A percentile compares a stretch with the other conserved stretches of the same genome.
Evolutionary conservation across 495 filamentous ascomycete species (phyloP).

Genomic region (Xylaria curta): DNA sequence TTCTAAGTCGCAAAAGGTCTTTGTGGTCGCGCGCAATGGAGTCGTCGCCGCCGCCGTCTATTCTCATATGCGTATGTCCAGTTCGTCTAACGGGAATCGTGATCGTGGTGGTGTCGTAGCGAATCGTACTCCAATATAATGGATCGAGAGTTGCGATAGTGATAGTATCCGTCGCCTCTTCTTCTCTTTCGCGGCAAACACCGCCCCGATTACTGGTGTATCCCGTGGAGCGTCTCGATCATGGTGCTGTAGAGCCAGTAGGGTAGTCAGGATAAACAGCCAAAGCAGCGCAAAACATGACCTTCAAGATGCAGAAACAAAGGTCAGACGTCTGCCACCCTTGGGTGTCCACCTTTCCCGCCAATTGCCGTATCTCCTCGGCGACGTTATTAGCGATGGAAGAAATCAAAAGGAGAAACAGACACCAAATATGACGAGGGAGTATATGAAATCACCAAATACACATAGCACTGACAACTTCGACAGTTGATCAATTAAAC

Average conservation of each 20-base stretch:
- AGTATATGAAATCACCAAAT: neutral
- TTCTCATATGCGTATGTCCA: neutral
- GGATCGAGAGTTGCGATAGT: neutral
- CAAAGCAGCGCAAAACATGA: conserved; percentile 14
- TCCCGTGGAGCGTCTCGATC: conserved; percentile 1
- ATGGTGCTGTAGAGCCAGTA: conserved; percentile 7
- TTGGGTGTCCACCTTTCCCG: neutral
- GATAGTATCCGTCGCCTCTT: neutral
- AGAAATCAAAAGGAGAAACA: neutral
- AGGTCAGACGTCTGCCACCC: neutral
- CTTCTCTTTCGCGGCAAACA: conserved; percentile 7
- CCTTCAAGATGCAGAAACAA: conserved; percentile 1
- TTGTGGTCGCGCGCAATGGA: neutral
- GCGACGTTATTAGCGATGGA: neutral
- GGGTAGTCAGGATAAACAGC: neutral
- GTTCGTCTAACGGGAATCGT: neutral
- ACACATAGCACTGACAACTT: neutral
- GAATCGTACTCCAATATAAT: neutral
- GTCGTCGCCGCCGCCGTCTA: neutral
- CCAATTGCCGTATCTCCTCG: neutral
- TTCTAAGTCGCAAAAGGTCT: neutral
- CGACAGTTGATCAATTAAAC: neutral
- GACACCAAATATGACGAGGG: neutral
- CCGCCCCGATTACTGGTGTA: conserved; percentile 13
- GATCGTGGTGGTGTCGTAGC: neutral